A percentile compares a stretch with the other conserved stretches of the same genome.
Evolutionary conservation across 805 yeast species (phyloP).

Genomic region (Clavispora asparagi): DNA sequence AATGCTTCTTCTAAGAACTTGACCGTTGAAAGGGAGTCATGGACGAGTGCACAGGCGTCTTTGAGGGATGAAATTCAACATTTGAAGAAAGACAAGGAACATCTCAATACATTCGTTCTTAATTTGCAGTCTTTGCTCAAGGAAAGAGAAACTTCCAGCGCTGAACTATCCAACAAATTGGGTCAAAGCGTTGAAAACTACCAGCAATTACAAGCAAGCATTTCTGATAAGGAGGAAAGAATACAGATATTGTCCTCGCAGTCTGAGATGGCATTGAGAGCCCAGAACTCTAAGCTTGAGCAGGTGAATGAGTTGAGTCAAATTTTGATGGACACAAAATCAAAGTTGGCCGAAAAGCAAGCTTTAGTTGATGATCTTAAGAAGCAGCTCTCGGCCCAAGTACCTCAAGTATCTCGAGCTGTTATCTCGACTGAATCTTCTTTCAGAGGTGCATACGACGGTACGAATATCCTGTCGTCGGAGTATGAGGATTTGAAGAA

Average conservation of each 20-base stretch:
- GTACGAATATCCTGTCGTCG: conserved; percentile 5
- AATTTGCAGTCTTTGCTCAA: conserved; percentile 57
- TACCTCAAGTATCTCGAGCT: background rate
- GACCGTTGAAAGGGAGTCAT: conserved; percentile 49
- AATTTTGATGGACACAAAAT: conserved; percentile 39
- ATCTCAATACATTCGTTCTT: conserved; percentile 51
- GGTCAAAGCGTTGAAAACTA: conserved; percentile 45
- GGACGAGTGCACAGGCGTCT: conserved; percentile 45
- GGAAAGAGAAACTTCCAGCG: conserved; percentile 53
- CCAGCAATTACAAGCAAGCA: conserved; percentile 38
- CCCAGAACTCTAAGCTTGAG: conserved; percentile 48
- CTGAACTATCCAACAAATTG: conserved; percentile 47
- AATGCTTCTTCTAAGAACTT: conserved; percentile 44
- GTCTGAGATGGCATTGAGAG: conserved; percentile 47
- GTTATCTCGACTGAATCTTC: background rate
- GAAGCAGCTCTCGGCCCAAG: conserved; percentile 23
- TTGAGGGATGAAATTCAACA: conserved; percentile 48
- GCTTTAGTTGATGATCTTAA: conserved; percentile 34
- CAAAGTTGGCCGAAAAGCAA: conserved; percentile 39
- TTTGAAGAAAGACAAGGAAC: conserved; percentile 53
- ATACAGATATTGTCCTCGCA: conserved; percentile 51
- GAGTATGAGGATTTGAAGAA: conserved; percentile 45
- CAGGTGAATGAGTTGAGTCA: conserved; percentile 52
- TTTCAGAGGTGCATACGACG: background rate
- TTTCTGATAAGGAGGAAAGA: conserved; percentile 51